Percentiles rank a stretch among this genome's conserved stretches.
Conservation (phyloP, 768 basidiomycete genomes). For the Tulasnella sp. region DNA sequence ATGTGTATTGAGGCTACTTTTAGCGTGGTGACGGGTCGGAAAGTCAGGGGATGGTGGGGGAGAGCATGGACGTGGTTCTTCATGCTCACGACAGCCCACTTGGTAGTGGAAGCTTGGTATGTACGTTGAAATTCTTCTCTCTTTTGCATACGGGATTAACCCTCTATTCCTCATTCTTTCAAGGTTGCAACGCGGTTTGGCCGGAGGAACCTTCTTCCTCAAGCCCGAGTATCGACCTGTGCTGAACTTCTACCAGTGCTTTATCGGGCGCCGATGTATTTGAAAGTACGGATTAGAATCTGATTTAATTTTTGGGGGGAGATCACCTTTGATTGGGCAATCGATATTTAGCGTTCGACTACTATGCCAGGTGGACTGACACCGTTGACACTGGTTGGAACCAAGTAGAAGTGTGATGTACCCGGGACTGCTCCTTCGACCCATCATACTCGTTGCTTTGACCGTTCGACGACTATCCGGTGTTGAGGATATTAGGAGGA, state of each 20-base stretch:
- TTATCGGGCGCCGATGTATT: not conserved
- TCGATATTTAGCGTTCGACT: no score
- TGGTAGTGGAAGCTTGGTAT: constrained; percentile 33
- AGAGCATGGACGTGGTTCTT: constrained; percentile 65
- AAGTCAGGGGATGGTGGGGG: constrained; percentile 58
- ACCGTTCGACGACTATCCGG: no score
- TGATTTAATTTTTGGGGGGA: no score
- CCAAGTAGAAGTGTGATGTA: no score
- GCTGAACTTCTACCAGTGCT: not conserved
- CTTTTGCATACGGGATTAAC: no score
- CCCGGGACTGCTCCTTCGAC: no score
- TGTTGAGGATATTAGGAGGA: no score
- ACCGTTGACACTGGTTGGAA: no score
- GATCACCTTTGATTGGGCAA: no score
- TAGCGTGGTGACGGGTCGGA: constrained; percentile 52
- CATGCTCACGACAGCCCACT: constrained; percentile 57
- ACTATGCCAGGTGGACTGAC: no score
- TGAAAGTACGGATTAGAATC: not conserved
- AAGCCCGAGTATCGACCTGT: not conserved
- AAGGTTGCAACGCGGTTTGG: constrained; percentile 3
- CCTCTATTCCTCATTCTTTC: not conserved
- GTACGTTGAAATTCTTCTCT: not conserved
- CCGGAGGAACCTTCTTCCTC: not conserved
- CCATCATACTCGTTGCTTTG: no score
- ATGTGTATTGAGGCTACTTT: constrained; percentile 62